Conservation (phyloP, 441 rosid genomes). For the Pelargonium fulgidum region DNA sequence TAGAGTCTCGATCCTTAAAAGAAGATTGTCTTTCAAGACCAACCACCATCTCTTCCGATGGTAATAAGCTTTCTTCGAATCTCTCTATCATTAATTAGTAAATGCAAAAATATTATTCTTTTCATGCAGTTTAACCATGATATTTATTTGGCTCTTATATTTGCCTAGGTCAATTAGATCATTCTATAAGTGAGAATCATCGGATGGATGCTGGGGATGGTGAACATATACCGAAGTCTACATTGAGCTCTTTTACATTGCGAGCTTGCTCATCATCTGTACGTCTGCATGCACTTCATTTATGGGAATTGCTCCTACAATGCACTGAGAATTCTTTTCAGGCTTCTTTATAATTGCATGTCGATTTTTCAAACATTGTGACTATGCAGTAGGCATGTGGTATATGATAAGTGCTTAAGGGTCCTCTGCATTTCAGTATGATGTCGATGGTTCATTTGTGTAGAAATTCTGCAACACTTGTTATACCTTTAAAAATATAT, state of each 20-base stretch:
- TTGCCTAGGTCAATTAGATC: conserved; percentile 42
- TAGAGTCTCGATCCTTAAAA: conserved; percentile 25
- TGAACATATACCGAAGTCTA: conserved; percentile 28
- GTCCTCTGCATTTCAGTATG: background rate
- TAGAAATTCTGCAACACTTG: too few relatives aligned
- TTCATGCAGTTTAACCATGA: background rate
- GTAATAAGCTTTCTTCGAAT: conserved; percentile 21
- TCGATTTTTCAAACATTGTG: conserved; percentile 2
- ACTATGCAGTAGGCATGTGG: conserved; percentile 2
- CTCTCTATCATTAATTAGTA: background rate
- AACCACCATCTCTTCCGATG: conserved; percentile 23
- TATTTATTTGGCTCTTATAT: conserved; percentile 12
- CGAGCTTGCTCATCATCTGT: conserved; percentile 66
- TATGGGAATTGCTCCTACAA: background rate
- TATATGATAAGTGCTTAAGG: background rate
- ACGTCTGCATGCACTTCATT: conserved; percentile 29
- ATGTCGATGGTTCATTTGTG: too few relatives aligned
- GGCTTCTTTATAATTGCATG: background rate
- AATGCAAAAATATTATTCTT: background rate
- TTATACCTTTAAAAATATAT: too few relatives aligned
- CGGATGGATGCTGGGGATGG: conserved; percentile 28
- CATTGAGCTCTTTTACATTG: conserved; percentile 30
- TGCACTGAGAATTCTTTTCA: background rate
- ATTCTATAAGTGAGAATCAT: conserved; percentile 27
- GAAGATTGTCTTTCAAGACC: conserved; percentile 28